Conservation (phyloP, 2,329 filamentous ascomycete genomes). For the Ceratocystiopsis sp. region DNA sequence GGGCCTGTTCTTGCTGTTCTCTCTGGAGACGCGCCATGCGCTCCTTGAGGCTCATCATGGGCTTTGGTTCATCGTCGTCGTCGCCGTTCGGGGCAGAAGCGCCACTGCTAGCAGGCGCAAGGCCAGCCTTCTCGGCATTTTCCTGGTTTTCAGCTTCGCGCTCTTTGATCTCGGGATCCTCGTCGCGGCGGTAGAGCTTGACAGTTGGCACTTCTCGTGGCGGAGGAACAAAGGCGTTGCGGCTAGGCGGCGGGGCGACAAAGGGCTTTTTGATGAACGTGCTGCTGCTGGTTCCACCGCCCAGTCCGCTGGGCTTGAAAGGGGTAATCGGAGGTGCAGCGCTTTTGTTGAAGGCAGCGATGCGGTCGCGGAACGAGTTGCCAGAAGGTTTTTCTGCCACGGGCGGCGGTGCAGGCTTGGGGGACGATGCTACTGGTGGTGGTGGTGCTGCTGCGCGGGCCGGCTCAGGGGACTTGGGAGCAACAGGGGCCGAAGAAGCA, state of each 20-base stretch:
- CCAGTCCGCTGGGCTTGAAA: conserved; percentile 59
- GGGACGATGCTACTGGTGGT: conserved; percentile 14
- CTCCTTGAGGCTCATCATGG: conserved; percentile 82
- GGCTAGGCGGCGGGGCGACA: conserved; percentile 83
- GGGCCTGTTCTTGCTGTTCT: conserved; percentile 80
- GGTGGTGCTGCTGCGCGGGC: conserved; percentile 20
- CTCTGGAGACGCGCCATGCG: conserved; percentile 86
- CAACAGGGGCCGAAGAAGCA: neutral
- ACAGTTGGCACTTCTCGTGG: conserved; percentile 51
- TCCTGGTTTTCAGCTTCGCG: conserved; percentile 48
- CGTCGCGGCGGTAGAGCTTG: conserved; percentile 71
- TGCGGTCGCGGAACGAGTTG: conserved; percentile 82
- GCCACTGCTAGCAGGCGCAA: conserved; percentile 20
- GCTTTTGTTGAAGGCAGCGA: conserved; percentile 91
- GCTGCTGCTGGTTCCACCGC: conserved; percentile 34
- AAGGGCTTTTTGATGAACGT: conserved; percentile 90
- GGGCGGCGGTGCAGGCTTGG: conserved; percentile 38
- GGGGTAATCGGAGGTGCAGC: conserved; percentile 75
- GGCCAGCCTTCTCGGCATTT: conserved; percentile 50
- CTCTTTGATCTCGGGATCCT: conserved; percentile 59
- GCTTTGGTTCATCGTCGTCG: conserved; percentile 71
- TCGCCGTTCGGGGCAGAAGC: conserved; percentile 6
- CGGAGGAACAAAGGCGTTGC: conserved; percentile 75
- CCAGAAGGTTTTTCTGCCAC: conserved; percentile 53
- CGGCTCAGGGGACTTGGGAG: conserved; percentile 21